Base-by-base conservation (phyloP, 352 stramenopile species). In the Phytophthora meadii region DNA sequence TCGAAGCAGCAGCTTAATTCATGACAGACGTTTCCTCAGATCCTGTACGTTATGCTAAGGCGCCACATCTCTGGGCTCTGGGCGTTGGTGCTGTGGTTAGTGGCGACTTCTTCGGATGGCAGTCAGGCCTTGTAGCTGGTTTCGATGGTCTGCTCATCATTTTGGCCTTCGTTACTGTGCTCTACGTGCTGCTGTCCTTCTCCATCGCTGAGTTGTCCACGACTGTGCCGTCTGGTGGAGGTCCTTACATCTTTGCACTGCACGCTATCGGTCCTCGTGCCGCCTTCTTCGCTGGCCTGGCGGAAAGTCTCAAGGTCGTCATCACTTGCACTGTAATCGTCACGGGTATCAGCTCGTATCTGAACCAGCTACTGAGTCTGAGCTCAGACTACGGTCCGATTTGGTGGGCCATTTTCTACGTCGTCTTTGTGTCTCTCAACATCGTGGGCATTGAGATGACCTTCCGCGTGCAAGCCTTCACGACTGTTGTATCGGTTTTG, bases 161-260 rank as follows among this genome's bases (percentile, higher is more conserved):
- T 50, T 52, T 90, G 39, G 46, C 79, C 24, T 42, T 90, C 58
- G 79, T 87, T 9, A 86, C 79, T 2, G 76, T 81, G 53, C 70
- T 90, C 19, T 90, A 87, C 65, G 75, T 89, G 42, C 51, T 90
- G 50, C 66, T 90, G 9, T 80, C 74, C 55, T 90, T 90, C 72
- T 90, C 82, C 37, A 90, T 90, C 54, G 79, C 79, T 28, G 82
- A 89, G 48, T 70, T 91, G 36, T 91, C 74, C 40, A 84, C 80
- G 10, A 89, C 66, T 41, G 63, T 88, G 36, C 80, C 80, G 2
- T 63, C 72, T 0, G 79, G 77, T 37, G 82, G 80, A 40, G 80
- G 82, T 0, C 80, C 82, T 45, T 91, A 91, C 66, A 52, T 85
- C 42, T 91, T 91, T 64, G 78, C 82, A 24, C 76, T 88, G 19